These are phyloP conservation scores for Arthrocladium fulminans DNA, from an alignment of 2,329 filamentous ascomycete genomes.

Conservation along the genomic window DNA sequence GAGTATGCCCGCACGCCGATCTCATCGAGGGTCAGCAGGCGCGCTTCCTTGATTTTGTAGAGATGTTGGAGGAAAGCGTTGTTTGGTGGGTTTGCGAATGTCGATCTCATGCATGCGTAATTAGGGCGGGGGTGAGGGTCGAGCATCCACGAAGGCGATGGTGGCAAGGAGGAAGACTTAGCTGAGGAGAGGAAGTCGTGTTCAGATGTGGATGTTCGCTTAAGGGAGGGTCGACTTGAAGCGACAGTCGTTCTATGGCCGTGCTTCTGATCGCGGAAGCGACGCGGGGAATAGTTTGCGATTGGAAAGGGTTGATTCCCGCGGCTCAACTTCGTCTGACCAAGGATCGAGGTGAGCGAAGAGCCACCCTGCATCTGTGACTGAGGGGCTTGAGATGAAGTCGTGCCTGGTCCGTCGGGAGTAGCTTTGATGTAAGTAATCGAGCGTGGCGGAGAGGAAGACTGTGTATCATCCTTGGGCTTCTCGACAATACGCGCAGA, in stretches of 20 bases:
- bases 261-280: slow-evolving; percentile 20
- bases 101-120: slow-evolving; percentile 75
- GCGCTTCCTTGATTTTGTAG: slow-evolving; percentile 61
- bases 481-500: slow-evolving; percentile 37
- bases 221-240: slow-evolving; percentile 38
- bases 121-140: slow-evolving; percentile 40
- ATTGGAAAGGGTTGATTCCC: slow-evolving; percentile 10
- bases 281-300: slow-evolving; percentile 16
- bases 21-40: slow-evolving; percentile 63
- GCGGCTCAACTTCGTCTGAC: slow-evolving; percentile 5
- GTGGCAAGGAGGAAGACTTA: slow-evolving; percentile 43
- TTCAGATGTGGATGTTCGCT: slow-evolving; percentile 68
- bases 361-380: background rate
- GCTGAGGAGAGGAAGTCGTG: slow-evolving; percentile 43
- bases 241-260: slow-evolving; percentile 16
- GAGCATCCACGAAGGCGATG: slow-evolving; percentile 60
- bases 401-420: background rate
- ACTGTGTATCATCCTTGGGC: slow-evolving; percentile 21
- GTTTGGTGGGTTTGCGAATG: slow-evolving; percentile 63
- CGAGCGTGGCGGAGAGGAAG: slow-evolving; percentile 11
- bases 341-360: background rate
- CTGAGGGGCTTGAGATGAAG: background rate
- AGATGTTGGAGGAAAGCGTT: slow-evolving; percentile 64
- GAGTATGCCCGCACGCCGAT: slow-evolving; percentile 81
- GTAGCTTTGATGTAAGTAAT: slow-evolving; percentile 14